phyloP scores from a whole-genome alignment of 2,329 filamentous ascomycete species.

The Aureobasidium sp. region DNA sequence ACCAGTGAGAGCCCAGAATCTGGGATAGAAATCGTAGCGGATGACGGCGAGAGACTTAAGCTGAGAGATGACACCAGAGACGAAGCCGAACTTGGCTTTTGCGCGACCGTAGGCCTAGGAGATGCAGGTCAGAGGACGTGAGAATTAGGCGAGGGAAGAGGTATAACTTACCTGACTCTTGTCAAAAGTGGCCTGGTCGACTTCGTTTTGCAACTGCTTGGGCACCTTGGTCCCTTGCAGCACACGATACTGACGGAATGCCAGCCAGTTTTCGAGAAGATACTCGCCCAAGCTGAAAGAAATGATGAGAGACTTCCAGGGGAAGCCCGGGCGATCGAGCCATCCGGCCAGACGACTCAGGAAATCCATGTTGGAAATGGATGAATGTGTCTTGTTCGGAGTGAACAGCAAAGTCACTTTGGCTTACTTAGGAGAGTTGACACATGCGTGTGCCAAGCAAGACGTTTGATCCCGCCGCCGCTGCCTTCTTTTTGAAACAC shows the following conservation, averaged over 20 bases:
- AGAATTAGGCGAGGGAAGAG: conserved; percentile 16
- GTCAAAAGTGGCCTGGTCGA: conserved; percentile 84
- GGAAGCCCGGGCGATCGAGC: conserved; percentile 87
- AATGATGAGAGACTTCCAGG: conserved; percentile 94
- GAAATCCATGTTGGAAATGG: conserved; percentile 27
- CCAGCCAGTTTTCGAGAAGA: conserved; percentile 81
- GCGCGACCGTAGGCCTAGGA: conserved; percentile 79
- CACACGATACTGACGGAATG: conserved; percentile 81
- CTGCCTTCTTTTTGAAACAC: neutral
- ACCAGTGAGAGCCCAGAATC: conserved; percentile 80
- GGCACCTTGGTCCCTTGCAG: conserved; percentile 74
- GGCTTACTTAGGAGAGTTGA: neutral
- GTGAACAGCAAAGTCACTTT: neutral
- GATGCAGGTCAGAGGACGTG: conserved; percentile 5
- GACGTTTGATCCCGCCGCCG: neutral
- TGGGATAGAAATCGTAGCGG: conserved; percentile 83
- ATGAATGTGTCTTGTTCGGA: conserved; percentile 11
- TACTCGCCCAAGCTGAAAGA: conserved; percentile 92
- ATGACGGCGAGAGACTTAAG: conserved; percentile 84
- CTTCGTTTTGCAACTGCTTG: conserved; percentile 79
- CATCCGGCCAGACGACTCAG: conserved; percentile 65
- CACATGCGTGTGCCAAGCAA: conserved; percentile 8
- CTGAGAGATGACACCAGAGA: conserved; percentile 76
- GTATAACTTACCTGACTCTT: conserved; percentile 64
- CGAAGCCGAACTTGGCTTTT: conserved; percentile 83